These are phyloP conservation scores for Pseudocercospora vitis DNA, from an alignment of 2,329 filamentous ascomycete genomes.

Conservation along the genomic window DNA sequence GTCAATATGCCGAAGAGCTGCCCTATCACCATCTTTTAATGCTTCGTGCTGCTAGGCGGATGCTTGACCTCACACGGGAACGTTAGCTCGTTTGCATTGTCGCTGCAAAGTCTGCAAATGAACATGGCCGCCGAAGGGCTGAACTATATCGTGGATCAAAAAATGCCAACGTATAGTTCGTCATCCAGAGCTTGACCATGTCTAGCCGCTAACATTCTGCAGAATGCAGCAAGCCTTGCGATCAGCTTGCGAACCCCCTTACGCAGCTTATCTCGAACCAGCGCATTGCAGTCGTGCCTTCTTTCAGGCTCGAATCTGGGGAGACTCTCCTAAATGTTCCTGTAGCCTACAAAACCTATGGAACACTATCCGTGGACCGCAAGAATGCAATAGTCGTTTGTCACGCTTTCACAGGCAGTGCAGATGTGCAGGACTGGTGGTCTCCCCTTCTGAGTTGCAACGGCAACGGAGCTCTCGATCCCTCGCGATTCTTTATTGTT, in stretches of 20 bases:
- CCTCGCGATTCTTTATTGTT: neutral
- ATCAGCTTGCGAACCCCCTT: neutral
- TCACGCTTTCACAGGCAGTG: constrained; percentile 1
- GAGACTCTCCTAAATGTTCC: neutral
- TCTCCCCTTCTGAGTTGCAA: neutral
- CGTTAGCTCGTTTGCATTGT: neutral
- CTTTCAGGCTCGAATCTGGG: neutral
- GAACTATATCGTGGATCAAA: neutral
- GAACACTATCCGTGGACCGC: neutral
- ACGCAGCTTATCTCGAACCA: neutral
- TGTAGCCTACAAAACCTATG: neutral
- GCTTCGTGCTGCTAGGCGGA: no score
- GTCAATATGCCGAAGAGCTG: no score
- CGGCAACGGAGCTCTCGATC: neutral
- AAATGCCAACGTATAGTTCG: neutral
- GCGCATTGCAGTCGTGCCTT: neutral
- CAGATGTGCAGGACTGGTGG: constrained; percentile 1
- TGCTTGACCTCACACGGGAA: neutral
- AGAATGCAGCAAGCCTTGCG: neutral
- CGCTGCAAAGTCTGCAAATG: neutral
- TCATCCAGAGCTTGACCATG: neutral
- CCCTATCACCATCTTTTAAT: no score
- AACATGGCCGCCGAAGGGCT: neutral
- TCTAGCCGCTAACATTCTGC: neutral
- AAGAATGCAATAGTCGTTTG: neutral